Percentiles rank a stretch among this genome's conserved stretches.
These are phyloP conservation scores for Mycena albidolilacea DNA, from an alignment of 768 basidiomycete species.

Conservation along the genomic window DNA sequence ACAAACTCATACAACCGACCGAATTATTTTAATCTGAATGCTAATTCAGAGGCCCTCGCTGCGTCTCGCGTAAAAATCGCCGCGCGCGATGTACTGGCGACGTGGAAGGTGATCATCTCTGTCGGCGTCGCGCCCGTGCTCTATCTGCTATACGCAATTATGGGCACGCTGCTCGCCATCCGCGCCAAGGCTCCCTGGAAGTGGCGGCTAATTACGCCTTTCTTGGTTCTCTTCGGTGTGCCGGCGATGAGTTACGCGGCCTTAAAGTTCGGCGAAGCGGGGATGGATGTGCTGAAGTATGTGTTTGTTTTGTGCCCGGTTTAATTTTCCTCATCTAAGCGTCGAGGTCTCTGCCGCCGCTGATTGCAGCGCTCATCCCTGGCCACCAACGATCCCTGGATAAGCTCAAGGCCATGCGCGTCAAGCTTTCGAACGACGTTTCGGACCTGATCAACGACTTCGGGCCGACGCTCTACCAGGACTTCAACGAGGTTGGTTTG, in stretches of 20 bases:
- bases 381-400: conserved; percentile 89
- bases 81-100: conserved; percentile 96
- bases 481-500: conserved; percentile 82
- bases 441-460: conserved; percentile 89
- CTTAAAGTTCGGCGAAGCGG: conserved; percentile 97
- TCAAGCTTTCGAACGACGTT: conserved; percentile 86
- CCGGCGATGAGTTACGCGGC: conserved; percentile 95
- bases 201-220: conserved; percentile 83
- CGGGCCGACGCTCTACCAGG: conserved; percentile 88
- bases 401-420: conserved; percentile 80
- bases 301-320: not conserved
- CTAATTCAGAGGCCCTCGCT: conserved; percentile 87
- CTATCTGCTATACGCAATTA: conserved; percentile 85
- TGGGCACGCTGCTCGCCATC: conserved; percentile 82
- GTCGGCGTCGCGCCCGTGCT: conserved; percentile 91
- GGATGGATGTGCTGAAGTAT: conserved; percentile 86
- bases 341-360: conserved; percentile 79
- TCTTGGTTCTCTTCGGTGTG: conserved; percentile 78
- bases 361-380: conserved; percentile 89
- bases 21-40: not conserved
- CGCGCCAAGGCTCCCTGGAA: conserved; percentile 73
- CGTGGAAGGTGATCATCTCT: conserved; percentile 97
- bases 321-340: not conserved
- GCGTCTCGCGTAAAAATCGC: conserved; percentile 96
- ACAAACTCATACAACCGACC: not conserved